Evolutionary conservation across 2,329 filamentous ascomycete genomes (phyloP).

Genomic region (Aspergillus sp.): DNA sequence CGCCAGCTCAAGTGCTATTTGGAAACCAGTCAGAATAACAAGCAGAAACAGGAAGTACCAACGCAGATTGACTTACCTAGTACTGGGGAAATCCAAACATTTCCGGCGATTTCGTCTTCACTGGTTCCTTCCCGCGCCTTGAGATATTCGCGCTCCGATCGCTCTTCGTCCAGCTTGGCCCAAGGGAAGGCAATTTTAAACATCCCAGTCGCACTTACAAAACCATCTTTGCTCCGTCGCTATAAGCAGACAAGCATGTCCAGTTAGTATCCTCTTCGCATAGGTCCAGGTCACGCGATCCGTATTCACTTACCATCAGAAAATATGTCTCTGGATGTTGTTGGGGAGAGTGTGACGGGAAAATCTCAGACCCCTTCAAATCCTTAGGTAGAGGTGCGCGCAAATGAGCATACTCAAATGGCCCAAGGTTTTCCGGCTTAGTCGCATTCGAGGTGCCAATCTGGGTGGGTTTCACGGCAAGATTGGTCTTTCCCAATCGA

Average conservation of each 20-base stretch:
- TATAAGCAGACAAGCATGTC: constrained; percentile 23
- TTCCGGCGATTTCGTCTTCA: constrained; percentile 89
- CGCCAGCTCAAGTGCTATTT: constrained; percentile 73
- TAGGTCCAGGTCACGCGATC: not conserved
- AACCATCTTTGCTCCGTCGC: constrained; percentile 66
- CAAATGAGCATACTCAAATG: constrained; percentile 94
- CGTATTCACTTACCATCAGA: constrained; percentile 66
- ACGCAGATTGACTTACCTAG: constrained; percentile 51
- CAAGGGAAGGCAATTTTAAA: constrained; percentile 69
- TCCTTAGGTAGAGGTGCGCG: constrained; percentile 90
- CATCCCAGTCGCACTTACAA: constrained; percentile 67
- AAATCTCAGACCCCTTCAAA: constrained; percentile 84
- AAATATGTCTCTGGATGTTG: constrained; percentile 86
- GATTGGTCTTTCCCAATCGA: constrained; percentile 87
- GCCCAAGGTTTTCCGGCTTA: constrained; percentile 71
- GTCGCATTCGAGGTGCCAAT: constrained; percentile 69
- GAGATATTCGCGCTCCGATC: constrained; percentile 68
- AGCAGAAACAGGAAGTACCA: not conserved
- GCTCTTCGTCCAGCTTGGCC: constrained; percentile 61
- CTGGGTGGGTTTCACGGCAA: constrained; percentile 77
- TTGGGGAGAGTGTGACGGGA: constrained; percentile 66
- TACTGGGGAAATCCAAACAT: constrained; percentile 89
- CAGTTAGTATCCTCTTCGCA: not conserved
- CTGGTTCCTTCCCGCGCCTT: constrained; percentile 81
- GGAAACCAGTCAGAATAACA: constrained; percentile 14